Evolutionary conservation across 73 alveolate genomes (phyloP).

Genomic region (Paramecium sexaurelia): DNA sequence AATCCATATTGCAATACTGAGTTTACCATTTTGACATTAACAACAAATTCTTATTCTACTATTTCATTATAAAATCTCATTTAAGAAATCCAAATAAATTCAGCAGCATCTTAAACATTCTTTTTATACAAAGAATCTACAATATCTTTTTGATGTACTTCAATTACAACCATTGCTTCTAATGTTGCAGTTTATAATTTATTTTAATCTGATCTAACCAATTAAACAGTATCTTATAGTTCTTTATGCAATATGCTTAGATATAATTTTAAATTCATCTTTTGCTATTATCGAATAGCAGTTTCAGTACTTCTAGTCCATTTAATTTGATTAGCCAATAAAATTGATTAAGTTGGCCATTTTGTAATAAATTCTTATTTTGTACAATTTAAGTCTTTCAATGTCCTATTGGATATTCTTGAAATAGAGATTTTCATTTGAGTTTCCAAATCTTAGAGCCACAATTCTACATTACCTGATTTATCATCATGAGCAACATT

Average conservation of each 20-base stretch:
- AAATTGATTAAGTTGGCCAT: neutral
- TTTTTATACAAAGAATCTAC: conserved; percentile 90
- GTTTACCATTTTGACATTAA: conserved; percentile 79
- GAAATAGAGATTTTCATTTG: neutral
- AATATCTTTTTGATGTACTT: conserved; percentile 95
- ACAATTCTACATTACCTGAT: conserved; percentile 94
- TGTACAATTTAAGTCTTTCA: neutral
- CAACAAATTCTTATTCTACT: neutral
- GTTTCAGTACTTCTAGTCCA: conserved; percentile 83
- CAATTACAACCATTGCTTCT: conserved; percentile 94
- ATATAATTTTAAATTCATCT: conserved; percentile 73
- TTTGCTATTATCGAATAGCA: conserved; percentile 69
- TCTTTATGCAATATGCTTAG: conserved; percentile 75
- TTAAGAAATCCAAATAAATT: conserved; percentile 99
- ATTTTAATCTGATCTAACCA: conserved; percentile 83
- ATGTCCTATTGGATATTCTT: neutral
- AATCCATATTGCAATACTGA: conserved; percentile 95
- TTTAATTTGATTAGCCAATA: conserved; percentile 7
- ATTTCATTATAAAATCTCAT: conserved; percentile 98
- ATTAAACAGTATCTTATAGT: conserved; percentile 92
- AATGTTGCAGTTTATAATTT: conserved; percentile 76
- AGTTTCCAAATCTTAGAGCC: conserved; percentile 79
- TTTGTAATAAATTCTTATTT: neutral
- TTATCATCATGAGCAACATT: conserved; percentile 85
- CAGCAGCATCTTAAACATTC: conserved; percentile 85